Conservation (phyloP, 2,329 filamentous ascomycete species). For the Onygena corvina region DNA sequence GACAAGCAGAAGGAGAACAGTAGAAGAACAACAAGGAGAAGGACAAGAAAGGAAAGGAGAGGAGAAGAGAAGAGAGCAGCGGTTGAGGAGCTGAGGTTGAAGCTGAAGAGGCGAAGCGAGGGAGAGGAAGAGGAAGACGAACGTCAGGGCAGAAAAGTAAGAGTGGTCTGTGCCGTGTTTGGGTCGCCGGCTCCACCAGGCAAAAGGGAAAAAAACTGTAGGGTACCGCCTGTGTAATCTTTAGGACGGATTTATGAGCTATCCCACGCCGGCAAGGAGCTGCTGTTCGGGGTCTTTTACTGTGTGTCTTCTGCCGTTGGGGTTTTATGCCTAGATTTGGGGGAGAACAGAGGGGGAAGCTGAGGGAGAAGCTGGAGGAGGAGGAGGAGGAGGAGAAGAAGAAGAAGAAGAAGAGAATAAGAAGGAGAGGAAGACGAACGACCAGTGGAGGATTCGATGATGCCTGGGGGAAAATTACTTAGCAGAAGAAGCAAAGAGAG, state of each 20-base stretch:
- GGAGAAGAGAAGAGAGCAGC: neutral
- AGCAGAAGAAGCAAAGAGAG: neutral
- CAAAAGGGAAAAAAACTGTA: neutral
- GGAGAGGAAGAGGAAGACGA: neutral
- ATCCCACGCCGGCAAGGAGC: neutral
- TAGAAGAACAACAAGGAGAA: slow-evolving; percentile 17
- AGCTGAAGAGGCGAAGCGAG: neutral
- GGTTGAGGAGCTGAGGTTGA: neutral
- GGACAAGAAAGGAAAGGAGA: slow-evolving; percentile 12
- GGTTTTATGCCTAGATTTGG: neutral
- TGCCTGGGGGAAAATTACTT: too few relatives aligned
- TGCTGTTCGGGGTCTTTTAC: neutral
- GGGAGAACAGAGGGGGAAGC: neutral
- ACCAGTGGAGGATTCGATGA: too few relatives aligned
- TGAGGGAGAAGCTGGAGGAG: neutral
- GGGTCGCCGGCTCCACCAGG: neutral
- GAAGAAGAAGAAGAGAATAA: neutral
- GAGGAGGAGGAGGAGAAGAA: neutral
- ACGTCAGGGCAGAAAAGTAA: slow-evolving; percentile 1
- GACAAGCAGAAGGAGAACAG: slow-evolving; percentile 18
- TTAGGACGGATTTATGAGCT: too few relatives aligned
- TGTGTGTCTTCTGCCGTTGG: too few relatives aligned
- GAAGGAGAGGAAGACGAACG: neutral
- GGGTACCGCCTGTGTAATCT: too few relatives aligned
- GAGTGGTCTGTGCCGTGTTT: slow-evolving; percentile 5